These are phyloP conservation scores for Gloeopeniophorella convolvens DNA, from an alignment of 768 basidiomycete genomes.

Conservation along the genomic window DNA sequence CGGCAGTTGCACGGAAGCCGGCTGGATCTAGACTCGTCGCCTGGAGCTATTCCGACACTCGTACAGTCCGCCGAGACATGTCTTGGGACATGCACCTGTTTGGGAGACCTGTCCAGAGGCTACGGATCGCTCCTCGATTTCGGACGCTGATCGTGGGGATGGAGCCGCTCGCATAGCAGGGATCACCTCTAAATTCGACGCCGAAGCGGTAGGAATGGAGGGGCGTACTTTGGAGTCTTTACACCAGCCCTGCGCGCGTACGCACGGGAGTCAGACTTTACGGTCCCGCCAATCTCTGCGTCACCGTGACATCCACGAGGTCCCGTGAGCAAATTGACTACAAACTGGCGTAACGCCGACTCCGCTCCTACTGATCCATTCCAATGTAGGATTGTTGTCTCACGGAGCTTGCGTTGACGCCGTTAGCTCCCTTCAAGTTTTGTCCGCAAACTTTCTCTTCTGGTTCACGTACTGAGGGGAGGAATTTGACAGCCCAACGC, in stretches of 20 bases:
- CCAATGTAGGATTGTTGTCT: not conserved
- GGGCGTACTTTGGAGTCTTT: too few species aligned
- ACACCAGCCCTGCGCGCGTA: not conserved
- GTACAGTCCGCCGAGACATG: not conserved
- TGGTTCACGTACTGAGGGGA: too few species aligned
- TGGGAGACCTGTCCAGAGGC: too few species aligned
- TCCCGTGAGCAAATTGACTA: not conserved
- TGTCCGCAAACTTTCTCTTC: not conserved
- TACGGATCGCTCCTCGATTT: too few species aligned
- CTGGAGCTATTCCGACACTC: not conserved
- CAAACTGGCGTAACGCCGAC: not conserved
- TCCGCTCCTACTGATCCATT: constrained; percentile 2
- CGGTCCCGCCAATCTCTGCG: too few species aligned
- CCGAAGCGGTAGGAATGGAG: too few species aligned
- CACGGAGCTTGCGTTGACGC: constrained; percentile 3
- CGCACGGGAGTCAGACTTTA: constrained; percentile 1
- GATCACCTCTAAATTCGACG: too few species aligned
- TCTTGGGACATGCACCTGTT: not conserved
- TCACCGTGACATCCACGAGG: not conserved
- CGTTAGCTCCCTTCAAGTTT: not conserved
- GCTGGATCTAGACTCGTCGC: not conserved
- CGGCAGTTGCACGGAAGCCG: not conserved
- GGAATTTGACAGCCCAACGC: too few species aligned
- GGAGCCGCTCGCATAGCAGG: too few species aligned
- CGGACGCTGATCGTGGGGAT: too few species aligned